phyloP scores from a whole-genome alignment of 176 grass and related monocot genomes.

The Cenchrus purpureus region DNA sequence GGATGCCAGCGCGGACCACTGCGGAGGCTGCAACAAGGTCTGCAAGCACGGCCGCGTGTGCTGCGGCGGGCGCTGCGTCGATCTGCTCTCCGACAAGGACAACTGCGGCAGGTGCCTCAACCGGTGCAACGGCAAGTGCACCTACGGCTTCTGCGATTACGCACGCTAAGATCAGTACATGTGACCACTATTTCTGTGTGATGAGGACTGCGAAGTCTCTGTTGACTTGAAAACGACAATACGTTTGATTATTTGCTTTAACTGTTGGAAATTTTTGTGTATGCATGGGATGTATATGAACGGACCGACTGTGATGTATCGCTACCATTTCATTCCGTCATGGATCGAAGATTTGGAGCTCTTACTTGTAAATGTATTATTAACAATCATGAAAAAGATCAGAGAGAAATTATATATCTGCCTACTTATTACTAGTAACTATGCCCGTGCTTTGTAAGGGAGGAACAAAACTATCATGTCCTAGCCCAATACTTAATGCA shows the following conservation, averaged over 20 bases:
- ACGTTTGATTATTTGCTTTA: not conserved
- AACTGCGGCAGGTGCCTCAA: slow-evolving; percentile 43
- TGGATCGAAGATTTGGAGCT: too few relatives aligned
- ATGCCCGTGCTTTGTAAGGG: too few relatives aligned
- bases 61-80: slow-evolving; percentile 45
- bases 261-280: not conserved
- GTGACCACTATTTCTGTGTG: too few relatives aligned
- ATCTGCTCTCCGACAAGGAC: slow-evolving; percentile 23
- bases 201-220: not conserved
- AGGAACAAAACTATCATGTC: too few relatives aligned
- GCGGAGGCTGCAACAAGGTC: slow-evolving; percentile 40
- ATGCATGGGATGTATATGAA: not conserved
- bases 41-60: slow-evolving; percentile 38
- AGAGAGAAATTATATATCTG: too few relatives aligned
- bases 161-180: not conserved
- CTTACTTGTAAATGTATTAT: too few relatives aligned
- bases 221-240: not conserved
- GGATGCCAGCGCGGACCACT: slow-evolving; percentile 30
- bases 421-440: too few relatives aligned
- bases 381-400: too few relatives aligned
- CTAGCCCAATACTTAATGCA: too few relatives aligned
- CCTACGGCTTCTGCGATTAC: slow-evolving; percentile 31
- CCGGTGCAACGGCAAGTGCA: slow-evolving; percentile 29
- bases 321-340: not conserved
- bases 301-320: not conserved